Percentiles rank a stretch among this genome's conserved stretches.
Evolutionary conservation across 2,329 filamentous ascomycete genomes (phyloP).

Genomic region (Colletotrichum camelliae): DNA sequence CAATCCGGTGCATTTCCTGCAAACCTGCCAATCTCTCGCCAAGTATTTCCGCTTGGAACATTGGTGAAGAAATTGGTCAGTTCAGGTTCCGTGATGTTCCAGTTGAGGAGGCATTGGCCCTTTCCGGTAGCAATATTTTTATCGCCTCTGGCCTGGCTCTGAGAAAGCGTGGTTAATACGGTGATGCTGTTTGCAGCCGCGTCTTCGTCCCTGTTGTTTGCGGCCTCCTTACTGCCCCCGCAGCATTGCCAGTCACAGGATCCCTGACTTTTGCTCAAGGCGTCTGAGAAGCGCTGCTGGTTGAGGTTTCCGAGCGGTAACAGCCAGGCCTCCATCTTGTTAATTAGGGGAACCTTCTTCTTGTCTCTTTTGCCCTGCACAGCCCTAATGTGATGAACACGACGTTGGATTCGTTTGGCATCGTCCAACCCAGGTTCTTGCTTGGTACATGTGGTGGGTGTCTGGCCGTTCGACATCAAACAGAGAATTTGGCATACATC

Average conservation of each 20-base stretch:
- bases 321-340: background rate
- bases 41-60: background rate
- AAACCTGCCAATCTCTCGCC: background rate
- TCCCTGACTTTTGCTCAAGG: background rate
- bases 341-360: background rate
- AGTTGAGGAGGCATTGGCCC: background rate
- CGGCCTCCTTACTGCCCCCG: background rate
- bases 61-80: background rate
- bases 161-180: background rate
- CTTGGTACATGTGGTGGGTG: background rate
- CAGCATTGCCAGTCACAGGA: background rate
- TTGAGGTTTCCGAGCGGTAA: background rate
- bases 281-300: background rate
- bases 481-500: background rate
- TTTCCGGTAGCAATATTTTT: background rate
- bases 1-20: background rate
- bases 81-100: background rate
- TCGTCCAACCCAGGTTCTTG: background rate
- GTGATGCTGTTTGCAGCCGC: background rate
- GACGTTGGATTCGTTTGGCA: background rate
- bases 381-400: background rate
- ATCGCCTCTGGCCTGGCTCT: background rate
- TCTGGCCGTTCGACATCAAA: background rate
- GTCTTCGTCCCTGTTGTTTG: background rate
- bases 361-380: background rate